Evolutionary conservation across 805 yeast genomes (phyloP), one percentile per base, ranked within the genome.

Genomic region (Yarrowia divulgata): DNA sequence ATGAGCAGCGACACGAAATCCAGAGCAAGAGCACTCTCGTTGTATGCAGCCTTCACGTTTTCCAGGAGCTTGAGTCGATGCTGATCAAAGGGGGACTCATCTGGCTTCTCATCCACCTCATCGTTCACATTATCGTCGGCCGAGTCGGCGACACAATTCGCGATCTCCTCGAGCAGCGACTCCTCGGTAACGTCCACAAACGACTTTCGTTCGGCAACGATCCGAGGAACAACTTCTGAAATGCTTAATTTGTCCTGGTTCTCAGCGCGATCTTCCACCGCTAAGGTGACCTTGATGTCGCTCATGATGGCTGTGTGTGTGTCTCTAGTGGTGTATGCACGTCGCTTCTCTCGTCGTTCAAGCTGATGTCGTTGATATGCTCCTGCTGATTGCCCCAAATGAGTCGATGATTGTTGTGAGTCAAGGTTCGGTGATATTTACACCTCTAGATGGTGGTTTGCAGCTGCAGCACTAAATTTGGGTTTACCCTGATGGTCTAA

Each of bases 1-100:
- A 94, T 84, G 70, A 95, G 80, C 71, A 94, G 81, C 1, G 97
- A 91, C 0, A 94, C 89, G 72, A 93, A 90, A 75, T 94, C 99
- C 69, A 93, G 80, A 1, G 97, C 88, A 46, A 95, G 78, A 0
- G 97, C 93, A 0, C 97, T 88, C 75, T 95, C 98, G 76, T 94
- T 95, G 73, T 91, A 81, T 1, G 98, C 97, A 0, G 86, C 77
- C 68, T 85, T 72, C 37, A 75, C 73, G 57, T 70, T 72, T 35
- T 71, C 71, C 48, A 72, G 71, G 55, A 75, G 70, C 64, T 72
- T 74, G 6, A 72, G 71, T 34, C 78, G 71, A 37, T 72, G 70
- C 45, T 76, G 76, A 18, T 73, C 75, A 42, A 74, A 74, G 37
- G 58, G 48, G n/a, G 48, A 37, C 39, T 39, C 68, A 45, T 73